Evolutionary conservation across 2,329 filamentous ascomycete genomes (phyloP).

Genomic region (Aspergillus floridensis): DNA sequence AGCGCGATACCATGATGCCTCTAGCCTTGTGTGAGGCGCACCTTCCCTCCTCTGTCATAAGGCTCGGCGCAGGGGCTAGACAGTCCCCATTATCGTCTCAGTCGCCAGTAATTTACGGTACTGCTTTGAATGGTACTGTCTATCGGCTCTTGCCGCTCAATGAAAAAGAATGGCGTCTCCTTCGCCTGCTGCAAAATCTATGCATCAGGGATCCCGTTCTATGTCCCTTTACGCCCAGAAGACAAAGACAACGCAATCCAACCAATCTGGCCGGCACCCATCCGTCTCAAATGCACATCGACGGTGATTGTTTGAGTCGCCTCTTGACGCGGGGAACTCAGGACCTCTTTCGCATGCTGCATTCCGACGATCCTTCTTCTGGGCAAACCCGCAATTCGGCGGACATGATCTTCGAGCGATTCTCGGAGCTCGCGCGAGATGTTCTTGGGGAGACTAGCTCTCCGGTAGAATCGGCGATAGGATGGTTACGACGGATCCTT

Average conservation of each 20-base stretch:
- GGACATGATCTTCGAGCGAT: conserved; percentile 34
- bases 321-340: conserved; percentile 48
- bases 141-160: conserved; percentile 67
- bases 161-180: conserved; percentile 61
- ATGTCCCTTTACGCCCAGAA: conserved; percentile 49
- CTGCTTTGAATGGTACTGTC: conserved; percentile 67
- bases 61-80: conserved; percentile 24
- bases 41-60: conserved; percentile 36
- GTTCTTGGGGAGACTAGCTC: conserved; percentile 42
- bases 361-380: conserved; percentile 17
- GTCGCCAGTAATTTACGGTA: conserved; percentile 58
- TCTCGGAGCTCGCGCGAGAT: conserved; percentile 51
- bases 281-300: conserved; percentile 58
- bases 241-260: conserved; percentile 25
- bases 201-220: conserved; percentile 50
- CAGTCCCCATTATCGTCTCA: conserved; percentile 14
- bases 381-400: conserved; percentile 8
- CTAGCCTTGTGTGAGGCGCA: conserved; percentile 30
- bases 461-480: conserved; percentile 29
- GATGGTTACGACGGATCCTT: conserved; percentile 36
- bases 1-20: conserved; percentile 33
- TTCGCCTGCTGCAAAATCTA: conserved; percentile 72
- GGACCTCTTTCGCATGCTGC: conserved; percentile 33
- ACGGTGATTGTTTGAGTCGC: conserved; percentile 63
- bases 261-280: conserved; percentile 36